These are phyloP conservation scores for Rhodotorula diobovata DNA, from an alignment of 768 basidiomycete species.

Conservation along the genomic window DNA sequence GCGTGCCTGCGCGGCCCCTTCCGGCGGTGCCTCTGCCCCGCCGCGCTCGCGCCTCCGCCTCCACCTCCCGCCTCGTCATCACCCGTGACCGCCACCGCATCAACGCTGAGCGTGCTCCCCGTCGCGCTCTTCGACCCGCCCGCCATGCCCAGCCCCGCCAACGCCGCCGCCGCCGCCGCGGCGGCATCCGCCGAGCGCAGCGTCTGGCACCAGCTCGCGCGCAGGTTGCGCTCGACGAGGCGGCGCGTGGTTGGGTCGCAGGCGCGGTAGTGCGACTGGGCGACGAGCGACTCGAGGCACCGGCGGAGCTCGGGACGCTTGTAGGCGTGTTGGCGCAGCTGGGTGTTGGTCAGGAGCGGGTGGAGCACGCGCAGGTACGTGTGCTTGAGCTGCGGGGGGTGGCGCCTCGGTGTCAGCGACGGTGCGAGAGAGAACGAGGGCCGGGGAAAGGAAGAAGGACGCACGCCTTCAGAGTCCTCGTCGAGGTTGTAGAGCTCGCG, in stretches of 20 bases:
- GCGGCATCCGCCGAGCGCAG: constrained; percentile 12
- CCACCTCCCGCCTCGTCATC: neutral
- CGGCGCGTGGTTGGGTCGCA: constrained; percentile 81
- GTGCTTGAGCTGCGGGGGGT: constrained; percentile 65
- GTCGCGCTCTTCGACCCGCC: neutral
- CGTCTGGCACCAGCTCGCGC: constrained; percentile 63
- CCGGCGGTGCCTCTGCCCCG: too few relatives aligned
- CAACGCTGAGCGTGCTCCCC: constrained; percentile 38
- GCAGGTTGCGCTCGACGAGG: constrained; percentile 83
- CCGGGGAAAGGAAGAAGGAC: neutral
- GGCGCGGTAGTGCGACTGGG: constrained; percentile 64
- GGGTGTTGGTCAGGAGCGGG: constrained; percentile 89
- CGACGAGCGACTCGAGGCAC: constrained; percentile 69
- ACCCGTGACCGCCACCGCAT: constrained; percentile 35
- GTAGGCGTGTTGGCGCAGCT: constrained; percentile 76
- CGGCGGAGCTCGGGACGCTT: constrained; percentile 85
- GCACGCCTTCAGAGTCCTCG: constrained; percentile 69
- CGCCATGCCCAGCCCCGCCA: neutral
- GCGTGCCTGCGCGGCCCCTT: constrained; percentile 3
- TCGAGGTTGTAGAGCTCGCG: constrained; percentile 85
- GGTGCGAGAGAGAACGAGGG: neutral
- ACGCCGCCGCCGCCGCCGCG: neutral
- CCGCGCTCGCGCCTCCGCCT: neutral
- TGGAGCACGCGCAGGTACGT: constrained; percentile 95
- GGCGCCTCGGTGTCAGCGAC: neutral